Evolutionary conservation across 2,329 filamentous ascomycete genomes (phyloP), one percentile per base, ranked within the genome.

Genomic region (Botryotinia calthae): DNA sequence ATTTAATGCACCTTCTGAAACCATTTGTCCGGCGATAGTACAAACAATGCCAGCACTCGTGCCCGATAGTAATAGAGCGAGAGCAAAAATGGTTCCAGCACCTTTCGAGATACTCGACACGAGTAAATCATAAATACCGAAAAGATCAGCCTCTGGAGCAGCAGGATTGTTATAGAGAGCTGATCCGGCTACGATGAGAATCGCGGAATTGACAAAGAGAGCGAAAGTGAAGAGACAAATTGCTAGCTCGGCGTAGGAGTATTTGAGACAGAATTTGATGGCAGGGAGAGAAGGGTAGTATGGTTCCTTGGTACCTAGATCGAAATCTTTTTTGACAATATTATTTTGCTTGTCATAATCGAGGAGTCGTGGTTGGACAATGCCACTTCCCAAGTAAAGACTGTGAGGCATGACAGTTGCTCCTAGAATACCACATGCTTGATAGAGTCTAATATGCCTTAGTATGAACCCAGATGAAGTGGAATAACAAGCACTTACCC

Each of bases 21-120:
- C 91, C 90, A 97, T 96, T 81, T 97, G 94, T 0, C 94, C 94
- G 0, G 94, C 88, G 77, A 97, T 96, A 1, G 94, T 97, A 83
- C 94, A 97, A 3, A 97, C 91, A 51, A 97, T 93, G 9, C 94
- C 94, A 0, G 94, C 94, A 0, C 90, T 93, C 20, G 93, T 87
- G 14, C 94, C 94, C 0, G 91, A 95, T 0, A 97, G 87, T 0
- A 97, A 86, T 1, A 97, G 84, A 0, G 94, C 93, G 3, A 97
- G 84, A 0, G 93, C 93, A 76, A 97, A 97, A n/a, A 97, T 85
- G 4, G 92, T 93, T 2, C 93, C 94, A 0, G 93, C 94, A 0
- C 88, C 91, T 0, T 90, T 89, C 0, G 91, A 89, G 69, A 97
- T 89, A 71, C 88, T 91, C 0, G 82, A 78, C 0, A 89, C 87